phyloP scores from a whole-genome alignment of 306 rosid species.

The Alnus glutinosa region DNA sequence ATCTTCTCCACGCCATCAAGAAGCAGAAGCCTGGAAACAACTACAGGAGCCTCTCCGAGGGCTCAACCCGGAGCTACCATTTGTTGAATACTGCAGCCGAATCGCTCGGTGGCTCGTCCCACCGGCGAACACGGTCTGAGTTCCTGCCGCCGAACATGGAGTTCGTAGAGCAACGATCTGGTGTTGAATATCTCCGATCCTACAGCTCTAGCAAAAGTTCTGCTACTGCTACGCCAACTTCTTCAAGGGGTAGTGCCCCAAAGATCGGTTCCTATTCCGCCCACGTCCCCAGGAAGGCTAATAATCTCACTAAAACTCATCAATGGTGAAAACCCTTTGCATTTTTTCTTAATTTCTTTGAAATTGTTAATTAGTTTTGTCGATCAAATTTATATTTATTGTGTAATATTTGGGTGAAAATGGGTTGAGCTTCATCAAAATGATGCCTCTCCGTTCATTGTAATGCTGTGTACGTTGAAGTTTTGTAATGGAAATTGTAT shows the following conservation, averaged over 20 bases:
- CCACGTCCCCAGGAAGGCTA: not conserved
- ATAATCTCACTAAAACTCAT: not conserved
- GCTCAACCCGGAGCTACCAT: conserved; percentile 74
- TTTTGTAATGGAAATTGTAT: not conserved
- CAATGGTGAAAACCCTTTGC: not conserved
- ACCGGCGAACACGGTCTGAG: conserved; percentile 67
- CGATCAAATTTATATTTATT: too few relatives aligned
- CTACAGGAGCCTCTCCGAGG: conserved; percentile 48
- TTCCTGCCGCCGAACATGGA: conserved; percentile 44
- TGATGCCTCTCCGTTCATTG: conserved; percentile 2
- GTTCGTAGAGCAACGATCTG: conserved; percentile 36
- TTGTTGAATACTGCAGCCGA: conserved; percentile 25
- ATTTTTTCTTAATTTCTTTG: not conserved
- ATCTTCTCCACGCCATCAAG: conserved; percentile 64
- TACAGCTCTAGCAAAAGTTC: not conserved
- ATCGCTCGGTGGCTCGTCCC: conserved; percentile 60
- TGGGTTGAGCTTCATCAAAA: conserved; percentile 15
- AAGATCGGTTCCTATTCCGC: not conserved
- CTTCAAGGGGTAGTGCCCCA: too few relatives aligned
- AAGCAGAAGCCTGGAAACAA: conserved; percentile 50
- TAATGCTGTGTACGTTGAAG: not conserved
- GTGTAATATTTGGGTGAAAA: too few relatives aligned
- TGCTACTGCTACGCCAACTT: not conserved
- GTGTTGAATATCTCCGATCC: not conserved
- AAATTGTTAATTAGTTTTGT: too few relatives aligned